Evolutionary conservation across 108 stramenopile genomes (phyloP), one percentile per base, ranked within the genome.

Genomic region (Cyclotella choctawhatcheeana): DNA sequence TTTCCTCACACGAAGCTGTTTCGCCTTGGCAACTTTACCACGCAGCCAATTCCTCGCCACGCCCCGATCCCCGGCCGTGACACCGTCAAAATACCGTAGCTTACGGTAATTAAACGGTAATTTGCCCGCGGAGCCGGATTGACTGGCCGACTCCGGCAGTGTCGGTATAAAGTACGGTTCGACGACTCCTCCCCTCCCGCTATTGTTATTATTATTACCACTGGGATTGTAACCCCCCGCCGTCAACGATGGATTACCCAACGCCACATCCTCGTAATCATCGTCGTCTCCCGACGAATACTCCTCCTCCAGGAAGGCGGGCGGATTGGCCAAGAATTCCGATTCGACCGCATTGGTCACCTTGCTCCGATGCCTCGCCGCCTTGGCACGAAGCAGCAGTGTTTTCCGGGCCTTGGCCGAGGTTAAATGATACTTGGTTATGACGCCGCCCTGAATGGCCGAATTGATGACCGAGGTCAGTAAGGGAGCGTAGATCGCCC

Each of bases 21-120:
- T 85, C 10, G 61, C 52, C 50, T 64, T 61, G 12, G 26, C 33
- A 13, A 76, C 18, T 63, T 87, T 82, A 47, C 76, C 44, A 45
- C 67, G 34, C 26, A 95, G 75, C 58, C 91, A 92, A 1, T 62
- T 33, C 21, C 93, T 62, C 7, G 88, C 93, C 18, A 44, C 62
- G 3, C 58, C 69, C 8, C 78, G 73, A 80, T 95, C 91, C 0
- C 65, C 26, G 5, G 93, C 90, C 8, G 87, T 73, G 12, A 90
- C 72, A 16, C 67, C 53, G 68, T 95, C 93, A 81, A 95, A 92
- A 51, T 83, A 95, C 31, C 74, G 61, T 0, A 92, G 20, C 67
- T 95, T 95, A 22, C 90, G 65, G 21, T 87, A 82, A 76, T 89
- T 88, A 75, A 95, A 95, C 0, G 93, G 87, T 29, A 95, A 75